phyloP scores from a whole-genome alignment of 371 early-diverging fungal species.

The Fennellomyces sp. region DNA sequence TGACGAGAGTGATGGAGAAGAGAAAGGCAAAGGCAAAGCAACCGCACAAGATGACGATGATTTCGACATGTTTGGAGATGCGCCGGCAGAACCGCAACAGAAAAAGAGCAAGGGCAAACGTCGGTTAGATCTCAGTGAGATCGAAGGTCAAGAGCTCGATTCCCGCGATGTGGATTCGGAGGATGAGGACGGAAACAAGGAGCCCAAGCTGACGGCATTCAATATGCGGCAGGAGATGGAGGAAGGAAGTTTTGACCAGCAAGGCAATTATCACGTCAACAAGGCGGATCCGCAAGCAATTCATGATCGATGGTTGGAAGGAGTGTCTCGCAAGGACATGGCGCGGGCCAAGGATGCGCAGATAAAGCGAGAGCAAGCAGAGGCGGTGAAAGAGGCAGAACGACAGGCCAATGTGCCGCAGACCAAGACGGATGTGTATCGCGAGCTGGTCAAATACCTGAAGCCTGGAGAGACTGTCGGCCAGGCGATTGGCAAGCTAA shows the following conservation, averaged over 20 bases:
- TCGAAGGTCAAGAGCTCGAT: constrained; percentile 59
- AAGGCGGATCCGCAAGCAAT: constrained; percentile 81
- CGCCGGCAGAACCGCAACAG: constrained; percentile 15
- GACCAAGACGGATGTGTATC: constrained; percentile 57
- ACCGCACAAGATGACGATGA: constrained; percentile 40
- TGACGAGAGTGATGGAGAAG: constrained; percentile 35
- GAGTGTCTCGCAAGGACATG: constrained; percentile 78
- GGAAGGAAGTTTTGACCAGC: constrained; percentile 84
- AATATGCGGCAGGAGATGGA: constrained; percentile 90
- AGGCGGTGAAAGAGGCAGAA: constrained; percentile 55
- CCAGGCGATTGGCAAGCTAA: constrained; percentile 62
- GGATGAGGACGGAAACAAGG: constrained; percentile 55
- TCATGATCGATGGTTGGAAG: constrained; percentile 91
- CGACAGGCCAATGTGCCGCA: constrained; percentile 47
- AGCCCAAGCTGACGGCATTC: constrained; percentile 76
- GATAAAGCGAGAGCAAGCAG: constrained; percentile 55
- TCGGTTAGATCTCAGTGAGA: constrained; percentile 39
- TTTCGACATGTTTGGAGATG: constrained; percentile 68
- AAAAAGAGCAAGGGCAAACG: constrained; percentile 11
- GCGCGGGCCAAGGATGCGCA: constrained; percentile 73
- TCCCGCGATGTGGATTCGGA: constrained; percentile 43
- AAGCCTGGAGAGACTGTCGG: constrained; percentile 75
- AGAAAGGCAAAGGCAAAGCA: constrained; percentile 17
- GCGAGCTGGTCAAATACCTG: constrained; percentile 65
- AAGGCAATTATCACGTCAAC: constrained; percentile 82